These are phyloP conservation scores for Trametes punicea DNA, from an alignment of 768 basidiomycete species.

Conservation along the genomic window DNA sequence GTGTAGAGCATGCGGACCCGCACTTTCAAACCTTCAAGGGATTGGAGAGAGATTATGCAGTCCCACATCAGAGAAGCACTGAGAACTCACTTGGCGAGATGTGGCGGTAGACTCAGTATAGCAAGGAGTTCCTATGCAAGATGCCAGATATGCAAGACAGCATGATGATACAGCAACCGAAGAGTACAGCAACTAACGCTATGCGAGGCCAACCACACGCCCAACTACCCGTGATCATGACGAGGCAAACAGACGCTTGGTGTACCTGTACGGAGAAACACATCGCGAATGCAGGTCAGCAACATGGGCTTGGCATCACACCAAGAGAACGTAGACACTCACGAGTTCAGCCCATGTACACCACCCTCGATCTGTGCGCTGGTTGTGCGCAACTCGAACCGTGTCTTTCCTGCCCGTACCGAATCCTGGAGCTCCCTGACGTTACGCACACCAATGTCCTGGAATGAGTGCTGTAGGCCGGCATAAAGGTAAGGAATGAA, in stretches of 20 bases:
- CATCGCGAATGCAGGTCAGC: neutral
- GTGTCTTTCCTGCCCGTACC: slow-evolving; percentile 61
- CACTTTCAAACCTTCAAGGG: neutral
- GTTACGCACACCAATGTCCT: slow-evolving; percentile 82
- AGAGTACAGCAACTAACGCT: slow-evolving; percentile 5
- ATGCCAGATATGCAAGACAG: slow-evolving; percentile 3
- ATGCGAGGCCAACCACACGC: neutral
- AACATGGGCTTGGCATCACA: slow-evolving; percentile 1
- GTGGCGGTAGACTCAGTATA: neutral
- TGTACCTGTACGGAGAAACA: slow-evolving; percentile 40
- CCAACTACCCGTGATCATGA: slow-evolving; percentile 12
- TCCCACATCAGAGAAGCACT: slow-evolving; percentile 4
- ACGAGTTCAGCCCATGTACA: slow-evolving; percentile 94
- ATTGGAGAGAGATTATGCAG: neutral
- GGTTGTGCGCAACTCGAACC: slow-evolving; percentile 92
- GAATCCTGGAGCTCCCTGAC: slow-evolving; percentile 64
- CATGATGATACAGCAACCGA: slow-evolving; percentile 9
- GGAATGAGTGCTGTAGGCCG: slow-evolving; percentile 89
- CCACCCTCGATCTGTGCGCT: slow-evolving; percentile 96
- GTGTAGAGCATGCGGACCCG: neutral
- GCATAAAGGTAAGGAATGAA: slow-evolving; percentile 85
- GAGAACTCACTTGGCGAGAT: neutral
- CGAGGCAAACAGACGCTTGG: slow-evolving; percentile 53
- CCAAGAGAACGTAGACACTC: slow-evolving; percentile 37
- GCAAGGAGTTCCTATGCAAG: neutral